Conservation (phyloP, 2,329 filamentous ascomycete species). For the Thielaviopsis punctulata region DNA sequence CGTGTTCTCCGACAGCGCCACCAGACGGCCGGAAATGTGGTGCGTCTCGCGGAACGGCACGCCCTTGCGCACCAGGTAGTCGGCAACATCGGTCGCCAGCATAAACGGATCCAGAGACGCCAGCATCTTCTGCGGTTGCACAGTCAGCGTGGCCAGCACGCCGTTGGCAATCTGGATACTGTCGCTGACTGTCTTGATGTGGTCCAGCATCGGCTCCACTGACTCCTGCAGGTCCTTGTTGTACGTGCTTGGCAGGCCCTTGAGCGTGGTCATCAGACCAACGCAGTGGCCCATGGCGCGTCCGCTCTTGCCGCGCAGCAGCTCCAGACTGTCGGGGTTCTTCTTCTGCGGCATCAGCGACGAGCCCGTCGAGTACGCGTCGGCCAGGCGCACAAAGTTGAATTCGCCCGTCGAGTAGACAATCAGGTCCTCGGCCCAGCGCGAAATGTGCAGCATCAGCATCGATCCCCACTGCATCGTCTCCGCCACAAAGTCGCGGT, state of each 20-base stretch:
- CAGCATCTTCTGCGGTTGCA: conserved; percentile 58
- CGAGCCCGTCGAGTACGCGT: conserved; percentile 64
- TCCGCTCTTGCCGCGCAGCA: conserved; percentile 60
- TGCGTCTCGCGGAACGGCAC: conserved; percentile 69
- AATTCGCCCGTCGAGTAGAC: conserved; percentile 66
- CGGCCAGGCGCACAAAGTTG: conserved; percentile 56
- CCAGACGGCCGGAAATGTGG: conserved; percentile 56
- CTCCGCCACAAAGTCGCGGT: conserved; percentile 71
- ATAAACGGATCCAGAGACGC: conserved; percentile 67
- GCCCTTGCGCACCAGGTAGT: conserved; percentile 46
- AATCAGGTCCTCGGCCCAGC: conserved; percentile 76
- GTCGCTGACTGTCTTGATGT: conserved; percentile 65
- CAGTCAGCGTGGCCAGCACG: conserved; percentile 54
- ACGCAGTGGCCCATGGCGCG: conserved; percentile 67
- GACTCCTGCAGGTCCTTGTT: conserved; percentile 89
- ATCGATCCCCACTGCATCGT: conserved; percentile 64
- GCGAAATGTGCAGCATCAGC: conserved; percentile 62
- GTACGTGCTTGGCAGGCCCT: conserved; percentile 63
- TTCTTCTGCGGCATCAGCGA: conserved; percentile 75
- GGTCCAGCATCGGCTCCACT: conserved; percentile 70
- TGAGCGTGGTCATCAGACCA: conserved; percentile 52
- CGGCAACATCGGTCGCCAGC: conserved; percentile 56
- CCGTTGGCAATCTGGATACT: conserved; percentile 71
- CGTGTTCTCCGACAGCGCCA: conserved; percentile 49
- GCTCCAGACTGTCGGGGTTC: conserved; percentile 55